phyloP scores from a whole-genome alignment of 176 grass and related monocot genomes.

The Oryza rufipogon region DNA sequence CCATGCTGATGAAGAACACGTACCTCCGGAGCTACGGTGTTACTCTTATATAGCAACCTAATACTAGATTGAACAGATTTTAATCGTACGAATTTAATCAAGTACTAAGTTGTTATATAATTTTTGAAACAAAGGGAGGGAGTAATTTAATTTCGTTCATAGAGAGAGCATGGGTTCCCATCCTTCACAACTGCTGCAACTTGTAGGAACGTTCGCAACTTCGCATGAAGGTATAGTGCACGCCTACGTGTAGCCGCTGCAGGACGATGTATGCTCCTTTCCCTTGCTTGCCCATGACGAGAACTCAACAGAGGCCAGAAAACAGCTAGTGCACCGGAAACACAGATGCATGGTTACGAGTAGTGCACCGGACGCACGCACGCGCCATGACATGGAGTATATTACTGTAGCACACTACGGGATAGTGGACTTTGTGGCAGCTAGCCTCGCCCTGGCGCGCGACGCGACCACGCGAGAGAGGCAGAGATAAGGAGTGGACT shows the following conservation, averaged over 20 bases:
- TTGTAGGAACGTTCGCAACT: neutral
- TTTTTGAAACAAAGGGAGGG: no score
- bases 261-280: neutral
- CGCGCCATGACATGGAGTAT: neutral
- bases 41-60: no score
- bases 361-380: neutral
- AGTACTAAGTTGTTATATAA: no score
- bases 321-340: neutral
- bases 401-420: neutral
- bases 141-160: neutral
- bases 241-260: constrained; percentile 2
- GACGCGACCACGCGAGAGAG: neutral
- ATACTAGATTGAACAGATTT: no score
- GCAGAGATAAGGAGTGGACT: neutral
- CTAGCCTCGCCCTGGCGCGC: no score
- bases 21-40: neutral
- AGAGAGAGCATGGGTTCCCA: neutral
- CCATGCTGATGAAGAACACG: neutral
- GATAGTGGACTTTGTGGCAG: neutral
- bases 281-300: neutral
- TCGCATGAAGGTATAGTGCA: neutral
- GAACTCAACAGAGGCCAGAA: neutral
- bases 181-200: neutral
- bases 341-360: neutral
- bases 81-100: no score